Conservation (phyloP, 805 yeast genomes). For the Candida broadrunensis region DNA sequence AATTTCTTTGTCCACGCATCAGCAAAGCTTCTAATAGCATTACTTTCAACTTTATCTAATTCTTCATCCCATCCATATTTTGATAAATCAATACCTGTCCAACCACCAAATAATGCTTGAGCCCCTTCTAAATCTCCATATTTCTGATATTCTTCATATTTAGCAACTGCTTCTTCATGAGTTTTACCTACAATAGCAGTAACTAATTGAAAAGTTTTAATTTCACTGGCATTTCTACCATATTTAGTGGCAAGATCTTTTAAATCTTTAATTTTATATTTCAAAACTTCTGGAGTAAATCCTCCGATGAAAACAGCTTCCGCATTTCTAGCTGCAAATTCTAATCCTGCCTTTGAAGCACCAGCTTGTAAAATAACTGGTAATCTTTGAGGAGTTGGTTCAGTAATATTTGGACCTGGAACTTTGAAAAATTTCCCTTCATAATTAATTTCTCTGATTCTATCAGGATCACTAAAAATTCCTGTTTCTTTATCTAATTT, state of each 20-base stretch:
- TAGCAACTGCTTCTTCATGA: constrained; percentile 39
- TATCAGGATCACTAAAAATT: constrained; percentile 34
- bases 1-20: constrained; percentile 30
- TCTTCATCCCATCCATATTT: constrained; percentile 31
- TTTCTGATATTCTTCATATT: constrained; percentile 28
- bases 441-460: constrained; percentile 39
- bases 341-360: constrained; percentile 38
- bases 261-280: constrained; percentile 25
- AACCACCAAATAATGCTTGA: constrained; percentile 36
- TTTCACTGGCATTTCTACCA: constrained; percentile 30
- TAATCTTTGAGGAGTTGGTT: constrained; percentile 39
- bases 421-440: constrained; percentile 40
- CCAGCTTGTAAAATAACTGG: constrained; percentile 48
- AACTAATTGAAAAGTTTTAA: constrained; percentile 36
- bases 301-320: constrained; percentile 41
- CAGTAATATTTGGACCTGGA: constrained; percentile 42
- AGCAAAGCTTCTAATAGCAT: constrained; percentile 28
- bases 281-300: constrained; percentile 26
- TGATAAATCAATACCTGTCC: constrained; percentile 41
- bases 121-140: constrained; percentile 40
- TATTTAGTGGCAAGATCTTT: constrained; percentile 29
- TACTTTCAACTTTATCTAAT: constrained; percentile 24
- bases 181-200: constrained; percentile 39
- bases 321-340: constrained; percentile 42
- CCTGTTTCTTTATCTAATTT: constrained; percentile 23